Evolutionary conservation across 169 alveolate species (phyloP).

Genomic region (Theileria luwenshuni): DNA sequence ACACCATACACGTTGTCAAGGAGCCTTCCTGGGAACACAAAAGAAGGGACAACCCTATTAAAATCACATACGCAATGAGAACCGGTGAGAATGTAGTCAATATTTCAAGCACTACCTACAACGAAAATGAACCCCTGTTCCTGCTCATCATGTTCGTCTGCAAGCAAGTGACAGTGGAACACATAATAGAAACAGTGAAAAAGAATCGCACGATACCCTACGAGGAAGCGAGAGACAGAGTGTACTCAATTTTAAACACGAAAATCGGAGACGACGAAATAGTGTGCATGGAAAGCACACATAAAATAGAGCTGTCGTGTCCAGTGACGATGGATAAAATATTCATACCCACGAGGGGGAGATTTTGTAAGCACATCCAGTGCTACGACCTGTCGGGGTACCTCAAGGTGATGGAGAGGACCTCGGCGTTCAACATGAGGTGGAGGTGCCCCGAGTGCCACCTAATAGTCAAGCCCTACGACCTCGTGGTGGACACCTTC

Average conservation of each 20-base stretch:
- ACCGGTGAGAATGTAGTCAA: conserved; percentile 76
- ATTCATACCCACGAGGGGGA: conserved; percentile 89
- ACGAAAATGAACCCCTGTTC: conserved; percentile 67
- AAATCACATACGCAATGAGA: conserved; percentile 75
- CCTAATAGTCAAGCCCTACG: conserved; percentile 82
- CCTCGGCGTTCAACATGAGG: conserved; percentile 89
- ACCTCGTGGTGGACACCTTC: conserved; percentile 83
- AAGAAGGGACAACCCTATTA: conserved; percentile 84
- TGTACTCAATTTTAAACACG: conserved; percentile 46
- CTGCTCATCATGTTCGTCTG: conserved; percentile 74
- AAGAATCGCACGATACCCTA: conserved; percentile 59
- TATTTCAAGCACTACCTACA: conserved; percentile 72
- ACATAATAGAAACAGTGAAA: conserved; percentile 64
- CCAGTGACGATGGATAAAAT: conserved; percentile 85
- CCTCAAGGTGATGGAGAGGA: conserved; percentile 84
- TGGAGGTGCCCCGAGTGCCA: conserved; percentile 93
- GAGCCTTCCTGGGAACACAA: conserved; percentile 88
- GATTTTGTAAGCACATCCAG: conserved; percentile 86
- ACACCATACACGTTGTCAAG: conserved; percentile 67
- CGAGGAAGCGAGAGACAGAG: conserved; percentile 58
- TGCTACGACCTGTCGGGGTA: conserved; percentile 89
- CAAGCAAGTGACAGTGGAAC: conserved; percentile 74
- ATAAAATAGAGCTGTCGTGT: conserved; percentile 77
- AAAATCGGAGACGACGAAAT: conserved; percentile 81
- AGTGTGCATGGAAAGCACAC: conserved; percentile 77